Conservation (phyloP, 306 rosid species). For the Castanea mollissima region DNA sequence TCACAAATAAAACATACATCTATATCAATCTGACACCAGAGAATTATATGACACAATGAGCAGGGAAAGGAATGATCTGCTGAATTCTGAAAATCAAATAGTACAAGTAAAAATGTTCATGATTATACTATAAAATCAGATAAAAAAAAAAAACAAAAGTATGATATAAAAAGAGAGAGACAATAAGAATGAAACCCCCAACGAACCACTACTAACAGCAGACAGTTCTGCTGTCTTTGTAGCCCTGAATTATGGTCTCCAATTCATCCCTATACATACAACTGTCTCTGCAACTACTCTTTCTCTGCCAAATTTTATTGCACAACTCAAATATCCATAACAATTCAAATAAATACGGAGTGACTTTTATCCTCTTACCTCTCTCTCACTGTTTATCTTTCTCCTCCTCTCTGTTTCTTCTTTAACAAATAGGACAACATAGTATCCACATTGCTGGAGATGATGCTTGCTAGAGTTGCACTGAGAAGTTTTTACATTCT, state of each 20-base stretch:
- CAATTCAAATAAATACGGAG: slow-evolving; percentile 84
- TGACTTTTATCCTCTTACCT: slow-evolving; percentile 70
- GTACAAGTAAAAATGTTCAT: slow-evolving; percentile 61
- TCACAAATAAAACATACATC: slow-evolving; percentile 10
- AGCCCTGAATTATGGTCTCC: slow-evolving; percentile 68
- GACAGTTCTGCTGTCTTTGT: slow-evolving; percentile 47
- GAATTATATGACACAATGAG: slow-evolving; percentile 11
- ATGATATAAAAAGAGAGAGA: slow-evolving; percentile 54
- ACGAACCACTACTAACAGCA: slow-evolving; percentile 51
- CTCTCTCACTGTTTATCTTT: slow-evolving; percentile 30
- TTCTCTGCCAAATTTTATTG: slow-evolving; percentile 77
- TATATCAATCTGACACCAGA: neutral
- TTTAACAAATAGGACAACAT: neutral
- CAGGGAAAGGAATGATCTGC: slow-evolving; percentile 34
- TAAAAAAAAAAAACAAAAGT: slow-evolving; percentile 51
- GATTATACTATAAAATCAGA: slow-evolving; percentile 61
- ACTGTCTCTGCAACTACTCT: slow-evolving; percentile 75
- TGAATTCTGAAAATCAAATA: slow-evolving; percentile 49
- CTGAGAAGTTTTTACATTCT: slow-evolving; percentile 22
- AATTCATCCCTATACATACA: slow-evolving; percentile 86
- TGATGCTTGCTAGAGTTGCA: slow-evolving; percentile 12
- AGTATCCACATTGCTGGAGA: neutral
- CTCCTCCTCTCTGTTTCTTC: slow-evolving; percentile 36
- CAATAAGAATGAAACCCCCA: slow-evolving; percentile 61
- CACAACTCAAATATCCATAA: slow-evolving; percentile 83